Base-by-base conservation (phyloP, 2,329 filamentous ascomycete genomes). In the Pseudonectria foliicola region DNA sequence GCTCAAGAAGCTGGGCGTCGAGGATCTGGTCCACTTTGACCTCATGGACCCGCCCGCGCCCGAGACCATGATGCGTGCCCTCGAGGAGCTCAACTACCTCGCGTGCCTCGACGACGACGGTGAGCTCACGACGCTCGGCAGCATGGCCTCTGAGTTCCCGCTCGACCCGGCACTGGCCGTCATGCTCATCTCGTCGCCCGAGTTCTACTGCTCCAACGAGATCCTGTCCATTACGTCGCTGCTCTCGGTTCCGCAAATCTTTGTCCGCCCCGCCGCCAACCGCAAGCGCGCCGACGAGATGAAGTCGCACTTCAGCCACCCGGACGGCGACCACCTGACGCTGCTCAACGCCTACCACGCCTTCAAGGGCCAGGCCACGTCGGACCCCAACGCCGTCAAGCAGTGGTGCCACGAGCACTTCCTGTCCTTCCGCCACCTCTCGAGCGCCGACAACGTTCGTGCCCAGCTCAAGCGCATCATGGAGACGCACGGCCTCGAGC, bases 151-250 rank as follows among this genome's bases (percentile, higher is more conserved):
- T 4, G 88, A 95, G 48, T 98, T 96, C 55, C 92, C 92, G 25
- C 76, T 98, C 14, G 93, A 98, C 59, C 92, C 92, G 2, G 80
- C 88, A 1, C 70, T 98, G 24, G 92, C 92, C 1, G 93, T 98
- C 44, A 96, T 98, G 92, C 75, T 98, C 38, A 95, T 98, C 60
- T 89, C 84, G 10, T 95, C 89, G 7, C 90, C 92, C 10, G 92
- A 98, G 56, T 98, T 98, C 63, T 94, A 92, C 67, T 98, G 92
- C 71, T 95, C 89, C 29, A 96, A 96, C 62, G 92, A 98, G 68
- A 92, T 98, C 27, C 74, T 98, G 11, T 96, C 92, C 27, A 84
- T 98, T 51, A 95, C 89, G 1, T 84, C 92, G 1, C 76, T 98
- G 10, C 77, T 98, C 13, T 96, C 90, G 0, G 92, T 96, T 10